Conservation (phyloP, 2,329 filamentous ascomycete genomes). For the Claviceps pusilla region DNA sequence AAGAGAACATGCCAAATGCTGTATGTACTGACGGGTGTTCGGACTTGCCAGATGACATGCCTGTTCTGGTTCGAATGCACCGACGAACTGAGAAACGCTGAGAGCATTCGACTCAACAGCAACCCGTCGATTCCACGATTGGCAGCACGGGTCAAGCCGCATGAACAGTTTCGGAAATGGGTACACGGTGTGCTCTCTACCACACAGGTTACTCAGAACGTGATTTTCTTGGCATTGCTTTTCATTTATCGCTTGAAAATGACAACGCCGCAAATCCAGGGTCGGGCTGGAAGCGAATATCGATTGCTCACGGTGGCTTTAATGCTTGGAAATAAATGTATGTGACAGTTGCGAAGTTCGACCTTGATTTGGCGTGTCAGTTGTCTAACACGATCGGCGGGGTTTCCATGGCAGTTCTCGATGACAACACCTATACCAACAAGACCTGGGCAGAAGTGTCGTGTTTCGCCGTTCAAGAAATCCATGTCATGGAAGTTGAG, state of each 20-base stretch:
- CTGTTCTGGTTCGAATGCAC: constrained; percentile 95
- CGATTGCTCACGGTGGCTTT: constrained; percentile 82
- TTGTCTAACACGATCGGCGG: not conserved
- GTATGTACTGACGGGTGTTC: not conserved
- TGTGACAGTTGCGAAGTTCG: constrained; percentile 15
- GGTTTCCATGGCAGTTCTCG: constrained; percentile 50
- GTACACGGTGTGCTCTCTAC: constrained; percentile 79
- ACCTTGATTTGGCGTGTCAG: not conserved
- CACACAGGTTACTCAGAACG: constrained; percentile 91
- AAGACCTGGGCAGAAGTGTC: constrained; percentile 99
- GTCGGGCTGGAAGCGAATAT: constrained; percentile 86
- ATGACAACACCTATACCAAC: constrained; percentile 98
- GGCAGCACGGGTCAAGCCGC: constrained; percentile 58
- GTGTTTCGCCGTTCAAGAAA: constrained; percentile 81
- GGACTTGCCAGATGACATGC: constrained; percentile 59
- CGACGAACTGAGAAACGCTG: constrained; percentile 60
- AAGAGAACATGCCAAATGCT: not conserved
- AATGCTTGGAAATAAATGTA: constrained; percentile 96
- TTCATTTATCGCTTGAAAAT: constrained; percentile 91
- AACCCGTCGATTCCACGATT: constrained; percentile 36
- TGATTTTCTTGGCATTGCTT: constrained; percentile 74
- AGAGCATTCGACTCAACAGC: constrained; percentile 37
- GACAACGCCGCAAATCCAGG: constrained; percentile 75
- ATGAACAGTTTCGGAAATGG: constrained; percentile 80
- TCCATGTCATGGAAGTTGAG: constrained; percentile 99